Conservation (phyloP, 2,329 filamentous ascomycete species). For the Colletotrichum simmondsii region DNA sequence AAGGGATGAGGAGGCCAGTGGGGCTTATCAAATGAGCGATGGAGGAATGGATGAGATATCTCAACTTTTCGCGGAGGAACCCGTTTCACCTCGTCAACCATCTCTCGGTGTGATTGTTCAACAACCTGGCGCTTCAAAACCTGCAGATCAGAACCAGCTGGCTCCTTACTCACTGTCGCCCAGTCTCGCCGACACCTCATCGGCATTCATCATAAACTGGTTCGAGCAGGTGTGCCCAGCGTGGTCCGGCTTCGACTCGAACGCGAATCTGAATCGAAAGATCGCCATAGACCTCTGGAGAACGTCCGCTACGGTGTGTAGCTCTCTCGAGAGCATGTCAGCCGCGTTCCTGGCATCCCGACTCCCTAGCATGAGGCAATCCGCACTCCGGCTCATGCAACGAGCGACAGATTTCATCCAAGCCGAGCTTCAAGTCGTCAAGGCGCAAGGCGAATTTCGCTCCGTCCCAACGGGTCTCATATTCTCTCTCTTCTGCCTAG, state of each 20-base stretch:
- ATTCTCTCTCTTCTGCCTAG: constrained; percentile 52
- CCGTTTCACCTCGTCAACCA: neutral
- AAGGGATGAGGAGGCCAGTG: neutral
- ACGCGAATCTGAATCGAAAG: constrained; percentile 50
- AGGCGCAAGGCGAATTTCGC: constrained; percentile 33
- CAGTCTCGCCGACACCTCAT: constrained; percentile 41
- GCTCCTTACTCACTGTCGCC: constrained; percentile 31
- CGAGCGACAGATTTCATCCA: constrained; percentile 47
- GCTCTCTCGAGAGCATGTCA: constrained; percentile 53
- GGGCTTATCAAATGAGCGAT: neutral
- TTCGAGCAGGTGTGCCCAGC: constrained; percentile 52
- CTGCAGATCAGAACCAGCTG: constrained; percentile 7
- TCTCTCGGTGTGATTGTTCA: neutral
- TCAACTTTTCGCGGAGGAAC: neutral
- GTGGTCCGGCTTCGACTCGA: constrained; percentile 54
- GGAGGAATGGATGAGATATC: neutral
- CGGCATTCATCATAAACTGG: constrained; percentile 50
- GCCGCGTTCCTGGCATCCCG: constrained; percentile 48
- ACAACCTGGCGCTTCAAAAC: neutral
- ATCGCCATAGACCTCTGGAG: constrained; percentile 50
- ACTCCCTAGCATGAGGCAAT: constrained; percentile 48
- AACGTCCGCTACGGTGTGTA: constrained; percentile 49
- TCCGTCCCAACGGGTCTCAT: constrained; percentile 47
- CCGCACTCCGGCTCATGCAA: constrained; percentile 46
- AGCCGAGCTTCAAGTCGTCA: constrained; percentile 44